Conservation (phyloP, 2,329 filamentous ascomycete species). For the Raffaelea albimanens region DNA sequence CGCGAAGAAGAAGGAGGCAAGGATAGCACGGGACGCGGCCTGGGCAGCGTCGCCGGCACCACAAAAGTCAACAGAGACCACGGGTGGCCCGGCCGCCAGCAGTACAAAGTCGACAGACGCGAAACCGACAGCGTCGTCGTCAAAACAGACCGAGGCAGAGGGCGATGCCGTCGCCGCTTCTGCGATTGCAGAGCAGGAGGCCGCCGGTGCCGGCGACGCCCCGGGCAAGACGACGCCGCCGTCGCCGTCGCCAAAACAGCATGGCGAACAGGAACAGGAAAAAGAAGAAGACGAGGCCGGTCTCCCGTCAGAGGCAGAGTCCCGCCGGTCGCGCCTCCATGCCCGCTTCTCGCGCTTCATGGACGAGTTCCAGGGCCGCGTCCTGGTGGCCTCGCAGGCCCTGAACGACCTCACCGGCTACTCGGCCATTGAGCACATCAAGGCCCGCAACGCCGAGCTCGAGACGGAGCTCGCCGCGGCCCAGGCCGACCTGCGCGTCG, state of each 20-base stretch:
- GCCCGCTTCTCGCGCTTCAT: slow-evolving; percentile 60
- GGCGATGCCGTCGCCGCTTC: no score
- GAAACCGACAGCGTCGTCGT: no score
- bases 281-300: background rate
- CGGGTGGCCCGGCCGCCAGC: no score
- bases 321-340: slow-evolving; percentile 30
- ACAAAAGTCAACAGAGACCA: no score
- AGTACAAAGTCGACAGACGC: no score
- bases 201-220: no score
- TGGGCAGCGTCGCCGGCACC: no score
- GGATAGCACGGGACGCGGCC: no score
- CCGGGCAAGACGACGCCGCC: background rate
- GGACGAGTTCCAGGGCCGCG: slow-evolving; percentile 79
- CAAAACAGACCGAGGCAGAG: no score
- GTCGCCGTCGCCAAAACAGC: no score
- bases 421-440: slow-evolving; percentile 78
- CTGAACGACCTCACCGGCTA: slow-evolving; percentile 95
- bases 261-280: background rate
- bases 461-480: slow-evolving; percentile 49
- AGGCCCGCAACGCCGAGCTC: slow-evolving; percentile 62
- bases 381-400: slow-evolving; percentile 75
- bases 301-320: slow-evolving; percentile 37
- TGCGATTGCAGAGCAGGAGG: no score
- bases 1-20: no score
- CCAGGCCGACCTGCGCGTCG: slow-evolving; percentile 56